Evolutionary conservation across 805 yeast species (phyloP), one percentile per base, ranked within the genome.

Genomic region (Schwanniomyces occidentalis): DNA sequence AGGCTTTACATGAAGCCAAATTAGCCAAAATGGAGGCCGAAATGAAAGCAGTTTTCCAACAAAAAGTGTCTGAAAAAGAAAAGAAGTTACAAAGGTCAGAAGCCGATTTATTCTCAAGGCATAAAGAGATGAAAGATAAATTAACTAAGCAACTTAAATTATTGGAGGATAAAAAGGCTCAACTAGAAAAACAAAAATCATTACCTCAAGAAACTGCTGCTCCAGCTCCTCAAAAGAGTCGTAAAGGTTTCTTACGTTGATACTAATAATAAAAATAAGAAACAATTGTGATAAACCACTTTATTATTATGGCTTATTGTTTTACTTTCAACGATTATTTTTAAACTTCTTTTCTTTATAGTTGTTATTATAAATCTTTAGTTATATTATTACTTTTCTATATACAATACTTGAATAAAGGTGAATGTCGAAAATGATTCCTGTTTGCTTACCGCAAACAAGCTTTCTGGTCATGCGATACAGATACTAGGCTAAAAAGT

Each of bases 91-190:
- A 90, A 69, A 86, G 87, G 67, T 87, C 96, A 30, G 99, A 93
- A 70, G 93, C 95, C 38, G 99, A 93, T 64, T 76, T 93, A 56
- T 91, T 91, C 61, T 78, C 93, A 25, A 83, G 95, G 63, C 99
- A 93, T 65, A 87, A 88, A 65, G 98, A 93, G 63, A 90, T 91
- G 91, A 91, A 91, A 66, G 97, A 91, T 56, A 88, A 87, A 65
- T 76, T 93, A 59, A 73, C 84, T 46, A 85, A 85, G 61, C 96
- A 91, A 65, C 79, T 91, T 47, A 84, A 83, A 57, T 78, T 89
- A 52, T 75, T 93, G 54, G 98, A 93, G 63, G 96, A 89, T 48
- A 88, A 87, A 68, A 90, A 89, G 67, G 76, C 73, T 43, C 87
- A 81, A 58, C 73, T 93, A 49, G 93, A 85, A 61, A 65, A 63